These are phyloP conservation scores for Aegle marmelos DNA, from an alignment of 345 rosid species.

Conservation along the genomic window DNA sequence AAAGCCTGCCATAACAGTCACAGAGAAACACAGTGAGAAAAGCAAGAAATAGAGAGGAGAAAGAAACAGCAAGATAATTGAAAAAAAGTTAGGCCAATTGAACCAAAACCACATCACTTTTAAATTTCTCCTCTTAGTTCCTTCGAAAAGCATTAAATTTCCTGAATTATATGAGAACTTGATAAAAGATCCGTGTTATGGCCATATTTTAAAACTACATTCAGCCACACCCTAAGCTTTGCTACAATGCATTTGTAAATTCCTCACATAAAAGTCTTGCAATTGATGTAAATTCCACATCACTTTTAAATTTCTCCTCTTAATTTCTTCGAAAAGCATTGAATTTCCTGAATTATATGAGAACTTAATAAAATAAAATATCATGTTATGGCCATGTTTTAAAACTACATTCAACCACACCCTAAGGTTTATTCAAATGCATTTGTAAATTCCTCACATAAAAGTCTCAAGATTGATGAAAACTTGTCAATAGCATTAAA, in stretches of 20 bases:
- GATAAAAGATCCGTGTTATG: neutral
- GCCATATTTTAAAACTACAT: neutral
- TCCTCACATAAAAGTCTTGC: neutral
- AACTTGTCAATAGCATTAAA: neutral
- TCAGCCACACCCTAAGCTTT: neutral
- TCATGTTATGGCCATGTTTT: neutral
- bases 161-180: neutral
- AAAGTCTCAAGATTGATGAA: neutral
- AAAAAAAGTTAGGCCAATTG: neutral
- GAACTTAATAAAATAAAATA: neutral
- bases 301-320: neutral
- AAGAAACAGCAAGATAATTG: neutral
- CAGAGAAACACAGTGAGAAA: neutral
- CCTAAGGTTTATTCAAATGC: neutral
- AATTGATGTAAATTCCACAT: neutral
- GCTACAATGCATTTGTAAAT: neutral
- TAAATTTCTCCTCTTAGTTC: neutral
- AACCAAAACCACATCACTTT: neutral
- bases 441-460: neutral
- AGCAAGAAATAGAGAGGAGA: neutral
- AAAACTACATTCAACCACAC: neutral
- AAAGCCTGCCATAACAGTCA: slow-evolving; percentile 55
- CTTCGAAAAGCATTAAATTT: neutral
- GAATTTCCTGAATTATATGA: neutral
- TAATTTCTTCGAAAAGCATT: neutral